phyloP scores from a whole-genome alignment of 164 flowering plant genomes.

The Cinnamomum micranthum region DNA sequence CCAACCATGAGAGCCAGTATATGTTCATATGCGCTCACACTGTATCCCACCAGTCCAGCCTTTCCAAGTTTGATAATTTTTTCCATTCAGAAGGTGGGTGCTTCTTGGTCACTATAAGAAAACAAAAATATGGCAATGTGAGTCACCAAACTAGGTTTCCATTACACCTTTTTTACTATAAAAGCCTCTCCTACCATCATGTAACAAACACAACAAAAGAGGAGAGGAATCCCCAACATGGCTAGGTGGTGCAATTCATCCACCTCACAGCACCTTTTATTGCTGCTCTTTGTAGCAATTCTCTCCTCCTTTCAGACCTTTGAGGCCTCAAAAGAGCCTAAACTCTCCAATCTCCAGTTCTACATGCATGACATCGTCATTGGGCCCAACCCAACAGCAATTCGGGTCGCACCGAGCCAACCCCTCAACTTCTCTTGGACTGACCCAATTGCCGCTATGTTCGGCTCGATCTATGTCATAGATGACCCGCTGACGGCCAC shows the following conservation, averaged over 20 bases:
- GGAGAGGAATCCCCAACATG: not conserved
- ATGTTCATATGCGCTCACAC: not conserved
- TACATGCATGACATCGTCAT: conserved; percentile 31
- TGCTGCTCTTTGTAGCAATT: not conserved
- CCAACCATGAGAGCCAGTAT: not conserved
- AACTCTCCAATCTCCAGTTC: conserved; percentile 20
- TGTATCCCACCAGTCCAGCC: not conserved
- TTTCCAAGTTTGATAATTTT: not conserved
- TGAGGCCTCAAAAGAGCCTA: conserved; percentile 16
- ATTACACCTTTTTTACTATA: not conserved
- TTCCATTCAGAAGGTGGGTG: not conserved
- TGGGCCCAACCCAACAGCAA: conserved; percentile 27
- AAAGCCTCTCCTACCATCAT: not conserved
- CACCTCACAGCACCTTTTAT: not conserved
- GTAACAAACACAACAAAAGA: not conserved
- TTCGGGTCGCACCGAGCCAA: conserved; percentile 20
- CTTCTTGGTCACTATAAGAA: not conserved
- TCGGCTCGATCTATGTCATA: conserved; percentile 24
- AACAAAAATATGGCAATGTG: not conserved
- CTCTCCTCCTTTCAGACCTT: conserved; percentile 5
- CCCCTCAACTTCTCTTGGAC: conserved; percentile 14
- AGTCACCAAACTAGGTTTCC: not conserved
- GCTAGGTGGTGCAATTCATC: not conserved
- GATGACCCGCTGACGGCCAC: conserved; percentile 32
- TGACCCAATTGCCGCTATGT: conserved; percentile 12